phyloP scores from a whole-genome alignment of 305 asterid genomes.

The Fraxinus angustifolia region DNA sequence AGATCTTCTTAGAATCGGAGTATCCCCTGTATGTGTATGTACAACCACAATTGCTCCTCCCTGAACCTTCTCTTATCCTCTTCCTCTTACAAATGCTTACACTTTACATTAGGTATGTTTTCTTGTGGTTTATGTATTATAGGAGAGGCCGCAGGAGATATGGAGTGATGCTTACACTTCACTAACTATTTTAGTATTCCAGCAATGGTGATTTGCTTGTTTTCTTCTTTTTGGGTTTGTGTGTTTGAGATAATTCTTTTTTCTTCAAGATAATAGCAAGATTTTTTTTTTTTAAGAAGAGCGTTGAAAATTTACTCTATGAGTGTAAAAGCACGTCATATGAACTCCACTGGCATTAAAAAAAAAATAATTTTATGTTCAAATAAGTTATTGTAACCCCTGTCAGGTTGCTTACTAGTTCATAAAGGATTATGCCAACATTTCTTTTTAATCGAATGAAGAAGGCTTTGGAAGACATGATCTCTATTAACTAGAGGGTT shows the following conservation, averaged over 20 bases:
- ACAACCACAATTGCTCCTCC: constrained; percentile 17
- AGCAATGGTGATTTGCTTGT: too few species aligned
- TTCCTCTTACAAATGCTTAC: constrained; percentile 11
- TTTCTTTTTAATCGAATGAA: background rate
- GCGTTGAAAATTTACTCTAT: background rate
- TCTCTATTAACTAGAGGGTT: background rate
- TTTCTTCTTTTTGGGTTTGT: too few species aligned
- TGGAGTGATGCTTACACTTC: too few species aligned
- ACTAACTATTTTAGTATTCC: too few species aligned
- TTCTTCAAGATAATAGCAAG: background rate
- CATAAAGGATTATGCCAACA: background rate
- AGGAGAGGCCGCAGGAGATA: constrained; percentile 75
- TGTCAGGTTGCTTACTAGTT: background rate
- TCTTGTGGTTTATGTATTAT: constrained; percentile 9
- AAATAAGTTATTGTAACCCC: background rate
- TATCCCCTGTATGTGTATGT: too few species aligned
- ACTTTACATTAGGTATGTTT: constrained; percentile 9
- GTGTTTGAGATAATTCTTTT: too few species aligned
- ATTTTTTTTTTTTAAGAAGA: background rate
- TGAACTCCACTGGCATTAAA: background rate
- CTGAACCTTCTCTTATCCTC: background rate
- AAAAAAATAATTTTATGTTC: background rate
- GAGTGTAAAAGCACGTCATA: background rate
- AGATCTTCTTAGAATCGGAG: too few species aligned
- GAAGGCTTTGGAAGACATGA: background rate